Conservation (phyloP, 2,329 filamentous ascomycete genomes). For the Fusarium temperatum region DNA sequence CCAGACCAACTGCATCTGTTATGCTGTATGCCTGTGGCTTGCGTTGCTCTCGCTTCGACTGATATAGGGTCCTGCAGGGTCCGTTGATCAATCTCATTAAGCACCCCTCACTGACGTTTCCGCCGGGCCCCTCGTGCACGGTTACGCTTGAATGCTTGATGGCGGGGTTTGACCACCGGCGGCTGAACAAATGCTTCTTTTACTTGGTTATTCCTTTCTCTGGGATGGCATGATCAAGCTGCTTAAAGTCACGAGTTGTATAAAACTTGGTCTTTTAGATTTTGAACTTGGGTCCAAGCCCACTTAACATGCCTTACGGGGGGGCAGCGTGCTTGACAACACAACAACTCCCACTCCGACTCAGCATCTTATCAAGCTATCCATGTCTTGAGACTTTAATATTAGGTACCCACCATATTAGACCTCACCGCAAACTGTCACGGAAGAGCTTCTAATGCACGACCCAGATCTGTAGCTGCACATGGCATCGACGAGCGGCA, state of each 20-base stretch:
- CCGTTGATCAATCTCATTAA: constrained; percentile 37
- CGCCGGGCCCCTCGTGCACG: constrained; percentile 28
- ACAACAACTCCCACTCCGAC: not conserved
- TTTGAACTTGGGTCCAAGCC: not conserved
- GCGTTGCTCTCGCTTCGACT: constrained; percentile 10
- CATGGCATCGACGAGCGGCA: not conserved
- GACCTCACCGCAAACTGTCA: constrained; percentile 31
- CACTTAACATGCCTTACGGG: not conserved
- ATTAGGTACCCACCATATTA: constrained; percentile 16
- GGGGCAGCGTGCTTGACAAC: constrained; percentile 10
- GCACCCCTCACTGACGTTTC: constrained; percentile 27
- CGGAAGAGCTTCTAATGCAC: constrained; percentile 4
- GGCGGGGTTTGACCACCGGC: constrained; percentile 19
- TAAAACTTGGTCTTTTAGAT: not conserved
- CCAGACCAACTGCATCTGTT: not conserved
- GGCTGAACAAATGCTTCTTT: not conserved
- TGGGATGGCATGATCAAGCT: not conserved
- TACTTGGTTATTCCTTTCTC: not conserved
- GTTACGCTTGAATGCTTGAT: constrained; percentile 9
- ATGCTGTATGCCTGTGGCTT: constrained; percentile 13
- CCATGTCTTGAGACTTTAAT: constrained; percentile 18
- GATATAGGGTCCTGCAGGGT: constrained; percentile 31
- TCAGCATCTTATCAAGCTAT: constrained; percentile 13
- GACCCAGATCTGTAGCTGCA: constrained; percentile 1
- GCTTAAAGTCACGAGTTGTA: not conserved